Percentiles rank a stretch among this genome's conserved stretches.
These are phyloP conservation scores for Elasticomyces elasticus DNA, from an alignment of 495 filamentous ascomycete genomes.

Conservation along the genomic window DNA sequence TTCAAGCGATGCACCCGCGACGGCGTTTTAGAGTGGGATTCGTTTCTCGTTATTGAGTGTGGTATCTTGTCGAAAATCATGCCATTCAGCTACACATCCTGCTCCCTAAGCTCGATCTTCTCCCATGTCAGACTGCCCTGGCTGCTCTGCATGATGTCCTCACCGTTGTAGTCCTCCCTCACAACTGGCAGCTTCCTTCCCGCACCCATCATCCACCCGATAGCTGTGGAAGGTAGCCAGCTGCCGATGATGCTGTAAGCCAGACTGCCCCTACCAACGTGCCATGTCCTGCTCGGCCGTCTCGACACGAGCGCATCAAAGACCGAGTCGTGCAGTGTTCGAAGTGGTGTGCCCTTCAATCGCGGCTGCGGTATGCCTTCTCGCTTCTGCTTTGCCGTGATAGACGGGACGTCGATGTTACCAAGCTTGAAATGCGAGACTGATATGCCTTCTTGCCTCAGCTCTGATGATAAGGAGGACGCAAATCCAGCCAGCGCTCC, in stretches of 20 bases:
- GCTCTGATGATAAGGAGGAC: slow-evolving; percentile 62
- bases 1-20: not conserved
- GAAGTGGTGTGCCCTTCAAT: slow-evolving; percentile 54
- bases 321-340: slow-evolving; percentile 71
- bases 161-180: slow-evolving; percentile 2
- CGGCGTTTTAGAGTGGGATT: not conserved
- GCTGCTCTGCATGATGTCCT: slow-evolving; percentile 18
- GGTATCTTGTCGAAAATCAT: slow-evolving; percentile 3
- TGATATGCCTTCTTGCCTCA: slow-evolving; percentile 57
- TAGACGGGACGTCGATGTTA: slow-evolving; percentile 58
- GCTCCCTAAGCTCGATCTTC: slow-evolving; percentile 26
- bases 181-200: slow-evolving; percentile 32
- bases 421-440: slow-evolving; percentile 81
- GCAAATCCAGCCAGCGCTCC: slow-evolving; percentile 74
- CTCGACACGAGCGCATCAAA: slow-evolving; percentile 70
- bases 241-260: slow-evolving; percentile 78
- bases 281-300: slow-evolving; percentile 43
- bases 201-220: slow-evolving; percentile 84
- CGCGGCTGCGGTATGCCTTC: slow-evolving; percentile 21
- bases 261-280: slow-evolving; percentile 70
- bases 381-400: slow-evolving; percentile 23
- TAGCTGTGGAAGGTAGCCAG: slow-evolving; percentile 67
- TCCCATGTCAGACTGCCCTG: slow-evolving; percentile 31
- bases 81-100: not conserved
- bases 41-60: slow-evolving; percentile 4